Conservation (phyloP, 176 grass and related monocot genomes). For the Zizania latifolia region DNA sequence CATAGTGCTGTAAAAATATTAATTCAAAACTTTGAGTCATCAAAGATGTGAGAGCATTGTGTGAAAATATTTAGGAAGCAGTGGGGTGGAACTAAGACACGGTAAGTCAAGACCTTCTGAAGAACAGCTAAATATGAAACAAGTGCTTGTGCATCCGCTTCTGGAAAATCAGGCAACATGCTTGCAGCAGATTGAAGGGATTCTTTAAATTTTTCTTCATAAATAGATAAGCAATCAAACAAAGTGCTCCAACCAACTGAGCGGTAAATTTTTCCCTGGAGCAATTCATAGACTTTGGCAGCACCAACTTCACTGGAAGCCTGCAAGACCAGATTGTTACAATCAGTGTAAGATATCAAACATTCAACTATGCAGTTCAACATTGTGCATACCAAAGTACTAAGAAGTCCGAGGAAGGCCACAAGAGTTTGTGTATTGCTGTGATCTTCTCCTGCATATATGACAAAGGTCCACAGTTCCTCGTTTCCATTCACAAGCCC, state of each 20-base stretch:
- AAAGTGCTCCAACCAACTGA: constrained; percentile 93
- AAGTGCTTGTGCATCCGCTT: constrained; percentile 89
- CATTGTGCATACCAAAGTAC: constrained; percentile 65
- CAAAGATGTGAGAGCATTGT: neutral
- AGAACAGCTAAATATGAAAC: constrained; percentile 87
- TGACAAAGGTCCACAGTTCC: constrained; percentile 81
- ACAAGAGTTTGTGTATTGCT: constrained; percentile 84
- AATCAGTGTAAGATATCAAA: constrained; percentile 24
- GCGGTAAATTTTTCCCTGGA: constrained; percentile 81
- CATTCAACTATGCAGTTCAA: constrained; percentile 13
- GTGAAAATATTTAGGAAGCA: neutral
- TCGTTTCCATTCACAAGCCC: constrained; percentile 89
- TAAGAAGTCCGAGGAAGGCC: constrained; percentile 84
- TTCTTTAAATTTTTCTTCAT: constrained; percentile 89
- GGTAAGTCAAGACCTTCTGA: constrained; percentile 59
- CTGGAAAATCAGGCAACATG: constrained; percentile 76
- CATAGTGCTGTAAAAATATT: neutral
- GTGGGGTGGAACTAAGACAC: neutral
- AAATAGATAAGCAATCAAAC: constrained; percentile 95
- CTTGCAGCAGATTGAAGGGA: constrained; percentile 73
- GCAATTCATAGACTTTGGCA: constrained; percentile 74
- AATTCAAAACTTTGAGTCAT: constrained; percentile 2
- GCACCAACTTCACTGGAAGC: constrained; percentile 84
- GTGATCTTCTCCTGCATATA: constrained; percentile 88
- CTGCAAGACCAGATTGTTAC: constrained; percentile 38